phyloP scores from a whole-genome alignment of 441 rosid species.

The Viola pubescens region DNA sequence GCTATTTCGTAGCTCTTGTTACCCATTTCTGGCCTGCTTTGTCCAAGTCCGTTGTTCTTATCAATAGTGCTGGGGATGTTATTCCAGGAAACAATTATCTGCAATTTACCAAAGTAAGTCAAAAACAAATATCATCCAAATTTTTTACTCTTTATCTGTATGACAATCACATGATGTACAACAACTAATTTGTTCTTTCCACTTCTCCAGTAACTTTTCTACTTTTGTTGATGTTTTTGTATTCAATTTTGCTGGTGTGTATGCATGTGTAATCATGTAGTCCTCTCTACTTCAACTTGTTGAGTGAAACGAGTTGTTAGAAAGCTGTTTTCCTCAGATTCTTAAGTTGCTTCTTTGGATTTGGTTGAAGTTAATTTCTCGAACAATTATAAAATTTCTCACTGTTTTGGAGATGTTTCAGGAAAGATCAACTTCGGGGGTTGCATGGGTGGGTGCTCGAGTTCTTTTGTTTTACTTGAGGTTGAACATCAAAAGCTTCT shows the following conservation, averaged over 20 bases:
- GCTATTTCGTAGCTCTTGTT: slow-evolving; percentile 59
- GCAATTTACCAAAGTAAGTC: slow-evolving; percentile 40
- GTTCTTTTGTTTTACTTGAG: slow-evolving; percentile 57
- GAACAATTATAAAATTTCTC: neutral
- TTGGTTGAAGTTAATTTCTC: neutral
- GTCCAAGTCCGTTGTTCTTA: slow-evolving; percentile 57
- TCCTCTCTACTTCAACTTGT: too few relatives aligned
- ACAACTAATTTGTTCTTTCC: too few relatives aligned
- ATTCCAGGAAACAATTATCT: slow-evolving; percentile 46
- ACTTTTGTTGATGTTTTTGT: too few relatives aligned
- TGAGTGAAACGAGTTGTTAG: too few relatives aligned
- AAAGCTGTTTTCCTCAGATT: too few relatives aligned
- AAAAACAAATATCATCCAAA: neutral
- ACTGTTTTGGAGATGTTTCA: slow-evolving; percentile 16
- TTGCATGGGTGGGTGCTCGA: slow-evolving; percentile 59
- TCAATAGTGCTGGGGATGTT: slow-evolving; percentile 75
- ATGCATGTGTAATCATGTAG: too few relatives aligned
- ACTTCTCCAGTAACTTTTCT: too few relatives aligned
- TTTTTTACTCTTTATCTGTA: too few relatives aligned
- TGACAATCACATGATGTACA: too few relatives aligned
- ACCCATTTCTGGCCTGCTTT: slow-evolving; percentile 63
- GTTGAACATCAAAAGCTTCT: slow-evolving; percentile 40
- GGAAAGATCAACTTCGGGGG: slow-evolving; percentile 56
- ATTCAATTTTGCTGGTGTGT: too few relatives aligned
- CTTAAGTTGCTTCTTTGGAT: neutral